Conservation (phyloP, 2,329 filamentous ascomycete species). For the Pestalotiopsis sp. region DNA sequence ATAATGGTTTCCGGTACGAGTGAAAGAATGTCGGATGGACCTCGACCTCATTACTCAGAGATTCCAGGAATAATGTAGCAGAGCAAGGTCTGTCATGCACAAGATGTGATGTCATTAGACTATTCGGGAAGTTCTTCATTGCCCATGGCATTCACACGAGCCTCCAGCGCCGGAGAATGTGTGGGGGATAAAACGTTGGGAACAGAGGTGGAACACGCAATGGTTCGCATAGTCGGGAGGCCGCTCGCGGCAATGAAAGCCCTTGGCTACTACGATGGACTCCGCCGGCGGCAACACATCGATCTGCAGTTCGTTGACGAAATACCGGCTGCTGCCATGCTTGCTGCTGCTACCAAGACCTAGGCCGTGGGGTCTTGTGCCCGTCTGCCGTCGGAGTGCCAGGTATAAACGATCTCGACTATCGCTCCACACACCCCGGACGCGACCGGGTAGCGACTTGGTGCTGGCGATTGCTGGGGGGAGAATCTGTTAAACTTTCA, state of each 20-base stretch:
- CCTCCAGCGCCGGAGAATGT: not conserved
- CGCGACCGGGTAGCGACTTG: not conserved
- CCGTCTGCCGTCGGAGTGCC: not conserved
- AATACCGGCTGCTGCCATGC: not conserved
- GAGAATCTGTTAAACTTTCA: not conserved
- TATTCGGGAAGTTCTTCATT: not conserved
- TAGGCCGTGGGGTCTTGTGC: not conserved
- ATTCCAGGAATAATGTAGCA: not conserved
- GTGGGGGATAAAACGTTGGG: not conserved
- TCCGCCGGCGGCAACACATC: not conserved
- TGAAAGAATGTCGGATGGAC: not conserved
- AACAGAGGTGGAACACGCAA: not conserved
- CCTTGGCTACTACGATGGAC: not conserved
- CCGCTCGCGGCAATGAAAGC: not conserved
- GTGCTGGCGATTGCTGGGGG: not conserved
- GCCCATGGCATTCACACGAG: not conserved
- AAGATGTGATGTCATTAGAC: not conserved
- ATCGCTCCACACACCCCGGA: not conserved
- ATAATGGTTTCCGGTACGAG: not conserved
- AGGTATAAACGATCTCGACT: not conserved
- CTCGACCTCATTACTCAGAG: not conserved
- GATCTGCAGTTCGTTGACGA: not conserved
- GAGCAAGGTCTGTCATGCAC: not conserved
- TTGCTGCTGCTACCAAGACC: not conserved
- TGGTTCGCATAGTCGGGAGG: not conserved